Evolutionary conservation across 2,329 filamentous ascomycete genomes (phyloP), one percentile per base, ranked within the genome.

Genomic region (Verticillium tricorpus): DNA sequence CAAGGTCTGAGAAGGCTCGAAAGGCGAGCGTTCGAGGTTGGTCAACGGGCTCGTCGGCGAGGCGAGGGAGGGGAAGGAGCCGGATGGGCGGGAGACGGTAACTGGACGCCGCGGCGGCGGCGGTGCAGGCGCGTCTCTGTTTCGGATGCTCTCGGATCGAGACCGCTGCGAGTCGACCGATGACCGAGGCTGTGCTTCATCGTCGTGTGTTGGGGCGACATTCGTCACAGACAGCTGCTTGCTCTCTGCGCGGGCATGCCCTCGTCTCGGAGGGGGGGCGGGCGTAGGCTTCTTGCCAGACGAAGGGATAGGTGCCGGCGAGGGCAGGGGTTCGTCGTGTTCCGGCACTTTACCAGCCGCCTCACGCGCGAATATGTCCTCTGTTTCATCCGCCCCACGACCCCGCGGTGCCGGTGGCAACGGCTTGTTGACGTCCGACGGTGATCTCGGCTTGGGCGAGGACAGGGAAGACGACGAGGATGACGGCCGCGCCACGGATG

Each of bases 371-470:
- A 85, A 84, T 22, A 82, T 74, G 39, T 81, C 83, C 62, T 85
- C 81, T 22, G 72, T 68, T 39, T 77, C 78, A 58, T 83, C 80
- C 28, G 73, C 69, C 64, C 75, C 79, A 40, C 76, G 78, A 39
- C 79, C 77, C 12, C 71, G 67, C 2, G 84, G 84, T 4, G 82
- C 78, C 1, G 81, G 80, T 2, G 88, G 86, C 14, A 89, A 78
- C 3, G 87, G 85, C 67, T 89, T 90, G 71, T 87, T 86, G 32
- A 84, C 71, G 66, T 88, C 82, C 7, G 82, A 81, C 7, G 74
- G 69, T 15, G 76, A 74, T 17, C 68, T 68, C 56, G 71, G 64
- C n/a, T 68, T 65, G 58, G 69, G 67, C 28, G 69, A 56, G 64
- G 64, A 61, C 62, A 67, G 66, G 5, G 68, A 65, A 40, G 62